Conservation (phyloP, 2,329 filamentous ascomycete genomes). For the Emericellopsis cladophorae region DNA sequence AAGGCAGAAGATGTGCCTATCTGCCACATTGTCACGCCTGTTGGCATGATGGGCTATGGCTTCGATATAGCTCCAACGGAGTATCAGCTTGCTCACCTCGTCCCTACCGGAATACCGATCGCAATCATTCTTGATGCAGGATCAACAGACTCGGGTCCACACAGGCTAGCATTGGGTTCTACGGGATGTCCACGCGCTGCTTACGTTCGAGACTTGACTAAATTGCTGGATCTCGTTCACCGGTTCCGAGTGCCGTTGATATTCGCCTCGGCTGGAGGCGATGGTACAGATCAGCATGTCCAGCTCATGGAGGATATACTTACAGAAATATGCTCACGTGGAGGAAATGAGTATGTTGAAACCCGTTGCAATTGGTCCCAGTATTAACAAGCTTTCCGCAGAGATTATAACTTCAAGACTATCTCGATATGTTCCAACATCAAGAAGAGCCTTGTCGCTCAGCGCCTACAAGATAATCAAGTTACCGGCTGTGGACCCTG, state of each 20-base stretch:
- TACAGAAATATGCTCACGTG: slow-evolving; percentile 15
- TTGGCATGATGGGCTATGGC: slow-evolving; percentile 37
- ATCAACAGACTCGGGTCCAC: slow-evolving; percentile 21
- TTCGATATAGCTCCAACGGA: slow-evolving; percentile 19
- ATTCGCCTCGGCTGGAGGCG: slow-evolving; percentile 28
- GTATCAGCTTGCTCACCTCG: slow-evolving; percentile 11
- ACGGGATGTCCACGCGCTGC: slow-evolving; percentile 25
- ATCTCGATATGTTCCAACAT: slow-evolving; percentile 23
- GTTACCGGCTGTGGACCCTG: slow-evolving; percentile 22
- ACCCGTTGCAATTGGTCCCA: background rate
- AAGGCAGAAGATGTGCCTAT: slow-evolving; percentile 3
- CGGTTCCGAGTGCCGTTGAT: slow-evolving; percentile 20
- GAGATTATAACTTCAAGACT: slow-evolving; percentile 12
- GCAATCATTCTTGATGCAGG: slow-evolving; percentile 22
- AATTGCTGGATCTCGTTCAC: slow-evolving; percentile 12
- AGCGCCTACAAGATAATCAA: slow-evolving; percentile 13
- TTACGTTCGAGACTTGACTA: slow-evolving; percentile 27
- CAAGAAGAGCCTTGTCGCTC: slow-evolving; percentile 15
- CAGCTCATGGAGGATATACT: slow-evolving; percentile 23
- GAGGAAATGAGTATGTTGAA: slow-evolving; percentile 6
- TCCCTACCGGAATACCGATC: slow-evolving; percentile 14
- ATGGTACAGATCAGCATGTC: slow-evolving; percentile 29
- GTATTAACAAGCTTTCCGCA: background rate
- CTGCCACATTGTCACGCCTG: slow-evolving; percentile 29
- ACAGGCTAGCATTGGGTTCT: slow-evolving; percentile 24